Conservation (phyloP, 2,329 filamentous ascomycete species). For the Trichoderma endophyticum region DNA sequence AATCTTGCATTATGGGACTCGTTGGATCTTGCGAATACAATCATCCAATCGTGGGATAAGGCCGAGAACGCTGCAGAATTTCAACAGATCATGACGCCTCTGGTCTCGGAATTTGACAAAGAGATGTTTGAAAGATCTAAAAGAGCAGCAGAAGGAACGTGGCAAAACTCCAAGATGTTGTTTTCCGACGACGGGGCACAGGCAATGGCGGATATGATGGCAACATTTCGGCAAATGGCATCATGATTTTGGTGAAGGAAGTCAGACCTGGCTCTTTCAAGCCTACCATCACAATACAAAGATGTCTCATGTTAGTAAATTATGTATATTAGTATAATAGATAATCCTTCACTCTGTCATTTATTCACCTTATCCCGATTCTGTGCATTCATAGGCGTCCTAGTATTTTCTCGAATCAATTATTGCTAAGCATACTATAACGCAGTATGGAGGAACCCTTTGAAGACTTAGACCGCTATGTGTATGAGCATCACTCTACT, state of each 20-base stretch:
- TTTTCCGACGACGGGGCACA: slow-evolving; percentile 15
- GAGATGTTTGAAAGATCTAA: slow-evolving; percentile 19
- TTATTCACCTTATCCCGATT: background rate
- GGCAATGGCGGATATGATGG: slow-evolving; percentile 18
- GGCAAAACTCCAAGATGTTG: slow-evolving; percentile 8
- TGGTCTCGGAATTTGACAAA: slow-evolving; percentile 26
- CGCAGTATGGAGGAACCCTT: background rate
- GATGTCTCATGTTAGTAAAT: background rate
- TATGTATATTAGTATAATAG: background rate
- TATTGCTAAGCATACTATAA: too few relatives aligned
- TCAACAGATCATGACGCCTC: slow-evolving; percentile 20
- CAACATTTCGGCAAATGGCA: background rate
- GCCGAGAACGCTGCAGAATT: slow-evolving; percentile 14
- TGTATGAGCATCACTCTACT: too few relatives aligned
- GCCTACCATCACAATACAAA: background rate
- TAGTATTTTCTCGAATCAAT: too few relatives aligned
- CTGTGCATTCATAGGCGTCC: background rate
- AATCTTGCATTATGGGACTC: slow-evolving; percentile 52
- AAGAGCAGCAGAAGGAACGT: slow-evolving; percentile 16
- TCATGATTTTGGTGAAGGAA: background rate
- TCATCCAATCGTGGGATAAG: slow-evolving; percentile 19
- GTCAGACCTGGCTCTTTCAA: background rate
- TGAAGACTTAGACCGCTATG: background rate
- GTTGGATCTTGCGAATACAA: slow-evolving; percentile 39
- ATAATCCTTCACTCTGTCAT: background rate